Evolutionary conservation across 2,329 filamentous ascomycete genomes (phyloP).

Genomic region (Exophiala bonariae): DNA sequence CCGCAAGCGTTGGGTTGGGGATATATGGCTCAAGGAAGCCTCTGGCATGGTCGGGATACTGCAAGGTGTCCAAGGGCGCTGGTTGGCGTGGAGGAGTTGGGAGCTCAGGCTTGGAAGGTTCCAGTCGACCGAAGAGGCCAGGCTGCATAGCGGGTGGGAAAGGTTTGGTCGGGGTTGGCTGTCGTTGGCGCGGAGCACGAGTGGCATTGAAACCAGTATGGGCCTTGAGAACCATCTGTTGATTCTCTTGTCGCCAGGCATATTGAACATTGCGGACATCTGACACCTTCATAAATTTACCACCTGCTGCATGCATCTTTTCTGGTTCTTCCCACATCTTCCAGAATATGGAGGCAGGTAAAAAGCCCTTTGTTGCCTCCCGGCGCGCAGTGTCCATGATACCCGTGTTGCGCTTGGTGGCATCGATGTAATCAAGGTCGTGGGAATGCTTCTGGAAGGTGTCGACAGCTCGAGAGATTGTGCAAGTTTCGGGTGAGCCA

Average conservation of each 20-base stretch:
- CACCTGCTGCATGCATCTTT: constrained; percentile 45
- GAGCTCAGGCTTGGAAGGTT: constrained; percentile 13
- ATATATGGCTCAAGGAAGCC: constrained; percentile 54
- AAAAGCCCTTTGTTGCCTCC: constrained; percentile 47
- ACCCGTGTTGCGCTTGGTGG: constrained; percentile 48
- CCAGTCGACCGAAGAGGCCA: constrained; percentile 21
- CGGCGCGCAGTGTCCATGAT: constrained; percentile 48
- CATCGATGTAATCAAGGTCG: constrained; percentile 49
- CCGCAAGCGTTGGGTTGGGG: constrained; percentile 35
- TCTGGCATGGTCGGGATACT: constrained; percentile 46
- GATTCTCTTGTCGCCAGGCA: constrained; percentile 48
- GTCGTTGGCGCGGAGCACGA: constrained; percentile 17
- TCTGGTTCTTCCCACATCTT: constrained; percentile 48
- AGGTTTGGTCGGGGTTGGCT: constrained; percentile 14
- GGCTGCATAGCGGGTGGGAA: constrained; percentile 16
- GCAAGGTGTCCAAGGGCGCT: constrained; percentile 38
- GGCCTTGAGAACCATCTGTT: constrained; percentile 42
- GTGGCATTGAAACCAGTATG: constrained; percentile 41
- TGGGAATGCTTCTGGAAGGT: constrained; percentile 44
- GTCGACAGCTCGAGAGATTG: constrained; percentile 42
- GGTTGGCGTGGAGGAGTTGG: constrained; percentile 20
- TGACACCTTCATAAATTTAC: constrained; percentile 46
- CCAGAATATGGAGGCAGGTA: constrained; percentile 50
- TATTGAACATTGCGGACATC: constrained; percentile 50
- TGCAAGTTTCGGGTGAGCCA: constrained; percentile 44